A percentile compares a stretch with the other conserved stretches of the same genome.
Conservation (phyloP, 1,284 basidiomycete species). For the Apiotrichum domesticum region DNA sequence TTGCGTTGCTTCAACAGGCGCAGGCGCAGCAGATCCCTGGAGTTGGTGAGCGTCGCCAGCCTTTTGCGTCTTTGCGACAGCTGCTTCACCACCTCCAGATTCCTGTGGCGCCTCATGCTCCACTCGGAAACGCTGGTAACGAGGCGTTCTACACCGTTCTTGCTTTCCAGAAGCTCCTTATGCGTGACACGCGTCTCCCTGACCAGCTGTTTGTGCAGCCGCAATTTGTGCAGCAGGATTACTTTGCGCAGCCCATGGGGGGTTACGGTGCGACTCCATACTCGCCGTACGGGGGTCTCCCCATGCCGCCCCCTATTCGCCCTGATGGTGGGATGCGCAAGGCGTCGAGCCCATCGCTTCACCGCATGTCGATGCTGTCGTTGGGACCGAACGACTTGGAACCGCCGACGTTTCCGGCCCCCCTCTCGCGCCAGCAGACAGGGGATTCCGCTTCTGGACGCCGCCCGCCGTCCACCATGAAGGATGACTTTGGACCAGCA, state of each 20-base stretch:
- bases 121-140: conserved; percentile 47
- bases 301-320: conserved; percentile 18
- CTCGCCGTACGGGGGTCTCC: conserved; percentile 11
- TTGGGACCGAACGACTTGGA: conserved; percentile 6
- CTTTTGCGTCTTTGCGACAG: conserved; percentile 31
- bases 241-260: conserved; percentile 2
- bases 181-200: conserved; percentile 40
- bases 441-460: conserved; percentile 11
- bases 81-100: conserved; percentile 42
- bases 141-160: conserved; percentile 47
- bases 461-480: conserved; percentile 3
- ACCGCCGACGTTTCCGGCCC: conserved; percentile 17
- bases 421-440: conserved; percentile 13
- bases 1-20: conserved; percentile 34
- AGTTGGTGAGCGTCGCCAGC: conserved; percentile 32
- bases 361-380: conserved; percentile 11
- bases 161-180: conserved; percentile 46
- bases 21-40: conserved; percentile 33
- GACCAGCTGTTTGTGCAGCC: conserved; percentile 28
- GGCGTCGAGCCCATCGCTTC: conserved; percentile 12
- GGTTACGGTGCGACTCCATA: conserved; percentile 4
- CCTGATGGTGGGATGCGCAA: conserved; percentile 18
- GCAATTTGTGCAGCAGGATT: conserved; percentile 11
- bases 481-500: conserved; percentile 11
- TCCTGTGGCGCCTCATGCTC: conserved; percentile 40